Evolutionary conservation across 192 early-diverging fungal genomes (phyloP).

Genomic region (Diversispora epigaea): DNA sequence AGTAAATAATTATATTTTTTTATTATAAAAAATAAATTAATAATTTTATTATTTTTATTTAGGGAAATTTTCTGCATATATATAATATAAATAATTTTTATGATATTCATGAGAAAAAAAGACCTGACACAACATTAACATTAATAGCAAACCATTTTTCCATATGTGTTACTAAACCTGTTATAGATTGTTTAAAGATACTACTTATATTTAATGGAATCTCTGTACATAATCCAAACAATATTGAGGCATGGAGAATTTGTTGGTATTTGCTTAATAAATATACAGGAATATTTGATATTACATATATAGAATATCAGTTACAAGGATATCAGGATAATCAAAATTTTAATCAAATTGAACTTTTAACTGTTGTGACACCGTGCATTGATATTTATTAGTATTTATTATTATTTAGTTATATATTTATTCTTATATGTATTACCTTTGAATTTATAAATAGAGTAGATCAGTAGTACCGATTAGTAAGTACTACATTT

Average conservation of each 20-base stretch:
- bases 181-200: background rate
- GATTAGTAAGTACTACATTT: too few species aligned
- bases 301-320: background rate
- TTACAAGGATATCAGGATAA: too few species aligned
- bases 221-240: background rate
- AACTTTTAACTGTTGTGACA: too few species aligned
- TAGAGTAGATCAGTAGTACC: too few species aligned
- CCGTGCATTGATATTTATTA: too few species aligned
- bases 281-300: conserved; percentile 1
- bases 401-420: too few species aligned
- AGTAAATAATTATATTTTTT: background rate
- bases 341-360: too few species aligned
- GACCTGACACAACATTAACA: background rate
- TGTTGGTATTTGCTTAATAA: conserved; percentile 2
- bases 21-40: background rate
- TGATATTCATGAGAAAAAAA: background rate
- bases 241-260: background rate
- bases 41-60: conserved; percentile 2
- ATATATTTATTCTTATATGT: too few species aligned
- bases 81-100: background rate
- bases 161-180: background rate
- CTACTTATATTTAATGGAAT: background rate
- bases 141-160: background rate
- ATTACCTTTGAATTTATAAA: too few species aligned
- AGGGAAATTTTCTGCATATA: background rate